Evolutionary conservation across 352 stramenopile genomes (phyloP).

Genomic region (Globisporangium nagaii): DNA sequence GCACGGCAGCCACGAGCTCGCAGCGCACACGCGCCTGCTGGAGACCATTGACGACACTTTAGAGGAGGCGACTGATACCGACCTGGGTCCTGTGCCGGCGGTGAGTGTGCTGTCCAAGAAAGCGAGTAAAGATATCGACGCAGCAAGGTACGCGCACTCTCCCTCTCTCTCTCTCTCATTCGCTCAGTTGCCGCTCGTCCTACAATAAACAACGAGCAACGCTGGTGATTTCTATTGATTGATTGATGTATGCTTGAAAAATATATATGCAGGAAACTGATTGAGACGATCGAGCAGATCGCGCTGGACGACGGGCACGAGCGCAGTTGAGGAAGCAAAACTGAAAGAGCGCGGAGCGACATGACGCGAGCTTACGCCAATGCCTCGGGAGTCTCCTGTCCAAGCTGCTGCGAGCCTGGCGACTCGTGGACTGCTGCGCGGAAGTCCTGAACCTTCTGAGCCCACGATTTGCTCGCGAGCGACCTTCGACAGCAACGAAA

Average conservation of each 20-base stretch:
- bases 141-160: conserved; percentile 32
- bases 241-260: not conserved
- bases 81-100: not conserved
- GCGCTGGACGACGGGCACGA: conserved; percentile 12
- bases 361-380: not conserved
- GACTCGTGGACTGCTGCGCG: not conserved
- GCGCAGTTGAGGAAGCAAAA: not conserved
- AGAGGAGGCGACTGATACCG: not conserved
- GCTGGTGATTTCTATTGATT: not conserved
- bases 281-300: conserved; percentile 39
- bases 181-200: not conserved
- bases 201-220: not conserved
- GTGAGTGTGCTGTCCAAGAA: conserved; percentile 27
- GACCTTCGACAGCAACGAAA: conserved; percentile 19
- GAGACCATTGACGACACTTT: conserved; percentile 4
- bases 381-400: not conserved
- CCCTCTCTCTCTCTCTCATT: not conserved
- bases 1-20: not conserved
- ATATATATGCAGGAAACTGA: conserved; percentile 17
- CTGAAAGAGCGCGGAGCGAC: not conserved
- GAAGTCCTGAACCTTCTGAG: conserved; percentile 20
- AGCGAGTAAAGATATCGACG: conserved; percentile 28
- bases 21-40: not conserved
- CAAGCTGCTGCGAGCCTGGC: not conserved
- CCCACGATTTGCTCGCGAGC: conserved; percentile 41